Percentiles rank a stretch among this genome's conserved stretches.
These are phyloP conservation scores for Psidium friedrichsthalianum DNA, from an alignment of 345 rosid species.

Conservation along the genomic window DNA sequence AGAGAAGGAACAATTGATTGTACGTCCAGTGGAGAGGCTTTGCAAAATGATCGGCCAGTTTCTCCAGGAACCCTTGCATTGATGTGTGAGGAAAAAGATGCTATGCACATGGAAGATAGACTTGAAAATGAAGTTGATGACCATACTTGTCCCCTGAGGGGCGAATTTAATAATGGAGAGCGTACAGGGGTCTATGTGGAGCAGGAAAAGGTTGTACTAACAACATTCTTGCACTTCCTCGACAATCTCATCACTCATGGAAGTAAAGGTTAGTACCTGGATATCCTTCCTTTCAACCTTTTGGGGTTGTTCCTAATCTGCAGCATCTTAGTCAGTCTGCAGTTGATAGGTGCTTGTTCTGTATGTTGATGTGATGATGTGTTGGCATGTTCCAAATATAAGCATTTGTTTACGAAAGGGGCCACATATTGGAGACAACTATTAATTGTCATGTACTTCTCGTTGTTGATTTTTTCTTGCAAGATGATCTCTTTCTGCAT, in stretches of 20 bases:
- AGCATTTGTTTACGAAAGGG: neutral
- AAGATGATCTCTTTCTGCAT: neutral
- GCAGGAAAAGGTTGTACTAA: constrained; percentile 68
- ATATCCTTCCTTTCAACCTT: neutral
- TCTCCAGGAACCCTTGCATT: constrained; percentile 93
- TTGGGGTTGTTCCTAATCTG: neutral
- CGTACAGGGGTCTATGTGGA: constrained; percentile 57
- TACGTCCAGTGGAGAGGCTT: neutral
- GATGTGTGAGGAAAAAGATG: constrained; percentile 92
- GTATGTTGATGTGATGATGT: neutral
- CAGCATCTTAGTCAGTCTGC: neutral
- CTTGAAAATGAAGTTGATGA: constrained; percentile 41
- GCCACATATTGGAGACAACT: neutral
- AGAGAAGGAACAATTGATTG: neutral
- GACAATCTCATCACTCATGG: constrained; percentile 68
- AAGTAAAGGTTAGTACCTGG: constrained; percentile 46
- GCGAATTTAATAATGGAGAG: constrained; percentile 36
- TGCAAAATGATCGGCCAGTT: constrained; percentile 49
- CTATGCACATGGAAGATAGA: constrained; percentile 53
- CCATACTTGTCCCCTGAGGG: constrained; percentile 30
- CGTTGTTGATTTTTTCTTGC: neutral
- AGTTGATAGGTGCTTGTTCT: neutral
- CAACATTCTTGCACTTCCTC: constrained; percentile 71
- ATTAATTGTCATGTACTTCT: neutral
- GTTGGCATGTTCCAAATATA: neutral